Evolutionary conservation across 2,329 filamentous ascomycete species (phyloP), one percentile per base, ranked within the genome.

Genomic region (Aspergillus sp.): DNA sequence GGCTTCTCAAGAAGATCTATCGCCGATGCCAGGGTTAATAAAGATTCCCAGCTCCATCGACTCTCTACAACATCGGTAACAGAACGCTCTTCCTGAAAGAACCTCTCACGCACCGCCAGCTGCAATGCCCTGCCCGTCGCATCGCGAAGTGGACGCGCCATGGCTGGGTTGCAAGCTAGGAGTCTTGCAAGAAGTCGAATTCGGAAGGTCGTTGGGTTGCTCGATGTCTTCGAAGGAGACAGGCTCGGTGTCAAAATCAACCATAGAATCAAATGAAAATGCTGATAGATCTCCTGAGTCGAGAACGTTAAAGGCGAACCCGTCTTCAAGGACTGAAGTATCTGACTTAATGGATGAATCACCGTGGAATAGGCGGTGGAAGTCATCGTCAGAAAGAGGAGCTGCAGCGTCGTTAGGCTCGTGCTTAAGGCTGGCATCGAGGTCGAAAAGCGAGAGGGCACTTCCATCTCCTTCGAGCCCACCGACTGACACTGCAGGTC

Each of bases 401-500:
- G 83, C 75, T 86, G 79, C 74, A 86, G 81, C 73, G 82, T 82
- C 73, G 80, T 82, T 71, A 84, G 82, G 67, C 82, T 80, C 71
- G 77, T 71, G 58, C 69, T 74, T 70, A 70, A 74, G 59, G 59
- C 64, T 64, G 66, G 71, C 61, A 63, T 67, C 67, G 66, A 73
- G 69, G 68, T 76, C 71, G 64, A 75, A 76, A 66, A 75, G 70
- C 33, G 75, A 69, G 61, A 77, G 70, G 51, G 71, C 67, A 58
- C 79, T 76, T 76, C 79, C 80, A 78, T 84, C 70, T 71, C 69
- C 72, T 69, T 76, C 76, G 74, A 77, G 67, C 67, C 84, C 82
- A 80, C 85, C 89, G 90, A 93, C 88, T 86, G 95, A 98, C 95
- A 99, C 95, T 90, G 95, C 95, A 96, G 95, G 95, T 96, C 95